Evolutionary conservation across 2,329 filamentous ascomycete genomes (phyloP).

Genomic region (Hirsutella thompsonii): DNA sequence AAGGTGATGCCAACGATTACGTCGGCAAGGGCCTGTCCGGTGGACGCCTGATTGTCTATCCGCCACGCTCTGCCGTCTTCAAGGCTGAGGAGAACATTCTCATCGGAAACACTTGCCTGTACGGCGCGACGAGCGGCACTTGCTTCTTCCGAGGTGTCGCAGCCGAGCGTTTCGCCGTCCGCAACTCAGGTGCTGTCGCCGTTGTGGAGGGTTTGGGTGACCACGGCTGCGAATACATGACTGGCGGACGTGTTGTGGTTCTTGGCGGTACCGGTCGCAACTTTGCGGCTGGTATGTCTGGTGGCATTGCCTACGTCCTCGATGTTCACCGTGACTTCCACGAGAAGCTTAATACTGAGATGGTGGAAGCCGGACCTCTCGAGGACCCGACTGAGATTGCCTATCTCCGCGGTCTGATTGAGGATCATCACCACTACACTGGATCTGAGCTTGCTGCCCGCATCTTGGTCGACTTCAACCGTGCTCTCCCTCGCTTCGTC

Average conservation of each 20-base stretch:
- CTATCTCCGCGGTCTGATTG: conserved; percentile 78
- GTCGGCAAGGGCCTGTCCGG: conserved; percentile 93
- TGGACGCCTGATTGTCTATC: conserved; percentile 86
- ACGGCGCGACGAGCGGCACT: conserved; percentile 80
- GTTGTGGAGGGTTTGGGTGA: conserved; percentile 94
- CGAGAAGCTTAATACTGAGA: conserved; percentile 90
- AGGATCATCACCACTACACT: conserved; percentile 97
- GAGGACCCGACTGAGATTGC: conserved; percentile 83
- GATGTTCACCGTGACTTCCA: conserved; percentile 84
- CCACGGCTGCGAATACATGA: conserved; percentile 98
- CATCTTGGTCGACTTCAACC: conserved; percentile 88
- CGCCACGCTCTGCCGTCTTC: conserved; percentile 78
- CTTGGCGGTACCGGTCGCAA: conserved; percentile 87
- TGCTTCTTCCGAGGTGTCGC: conserved; percentile 97
- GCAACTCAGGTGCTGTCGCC: conserved; percentile 92
- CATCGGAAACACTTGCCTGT: conserved; percentile 88
- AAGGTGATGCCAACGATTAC: conserved; percentile 94
- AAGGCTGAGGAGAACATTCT: conserved; percentile 94
- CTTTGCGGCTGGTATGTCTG: conserved; percentile 97
- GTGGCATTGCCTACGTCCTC: conserved; percentile 89
- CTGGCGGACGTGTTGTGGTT: conserved; percentile 78
- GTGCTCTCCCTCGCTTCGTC: conserved; percentile 78
- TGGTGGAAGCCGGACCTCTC: conserved; percentile 81
- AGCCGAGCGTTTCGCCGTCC: conserved; percentile 90
- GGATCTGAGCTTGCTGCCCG: conserved; percentile 89